These are phyloP conservation scores for Sporothrix pallida DNA, from an alignment of 2,329 filamentous ascomycete species.

Conservation along the genomic window DNA sequence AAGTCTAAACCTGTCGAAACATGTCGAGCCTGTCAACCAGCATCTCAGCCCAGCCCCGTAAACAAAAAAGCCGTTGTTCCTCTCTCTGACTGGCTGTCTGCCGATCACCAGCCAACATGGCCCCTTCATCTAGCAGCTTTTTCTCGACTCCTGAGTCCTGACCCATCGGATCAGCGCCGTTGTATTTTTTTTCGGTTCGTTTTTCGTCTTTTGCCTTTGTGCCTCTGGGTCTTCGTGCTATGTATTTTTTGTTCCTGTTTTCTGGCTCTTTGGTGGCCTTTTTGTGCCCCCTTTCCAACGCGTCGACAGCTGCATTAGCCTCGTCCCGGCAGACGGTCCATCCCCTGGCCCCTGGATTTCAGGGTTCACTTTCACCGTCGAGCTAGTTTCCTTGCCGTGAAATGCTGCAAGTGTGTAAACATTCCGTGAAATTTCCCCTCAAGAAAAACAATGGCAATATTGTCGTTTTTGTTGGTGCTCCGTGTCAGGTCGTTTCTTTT, in stretches of 20 bases:
- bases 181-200: not conserved
- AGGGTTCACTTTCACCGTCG: constrained; percentile 4
- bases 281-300: constrained; percentile 24
- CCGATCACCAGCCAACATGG: constrained; percentile 2
- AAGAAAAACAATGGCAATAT: not conserved
- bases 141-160: not conserved
- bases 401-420: not conserved
- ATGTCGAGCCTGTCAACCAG: not conserved
- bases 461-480: not conserved
- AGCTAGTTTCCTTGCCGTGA: not conserved
- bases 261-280: not conserved
- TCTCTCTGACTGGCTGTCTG: not conserved
- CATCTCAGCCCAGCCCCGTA: constrained; percentile 20
- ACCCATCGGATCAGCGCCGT: constrained; percentile 31
- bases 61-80: constrained; percentile 23
- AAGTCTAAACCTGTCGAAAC: not conserved
- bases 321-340: constrained; percentile 9
- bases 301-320: constrained; percentile 23
- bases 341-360: constrained; percentile 13
- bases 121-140: constrained; percentile 23
- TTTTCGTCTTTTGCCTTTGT: not conserved
- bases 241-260: not conserved
- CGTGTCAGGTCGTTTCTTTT: not conserved
- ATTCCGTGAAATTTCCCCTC: not conserved
- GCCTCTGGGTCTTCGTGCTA: not conserved